Conservation (phyloP, 495 filamentous ascomycete genomes). For the Xylaria bambusicola region DNA sequence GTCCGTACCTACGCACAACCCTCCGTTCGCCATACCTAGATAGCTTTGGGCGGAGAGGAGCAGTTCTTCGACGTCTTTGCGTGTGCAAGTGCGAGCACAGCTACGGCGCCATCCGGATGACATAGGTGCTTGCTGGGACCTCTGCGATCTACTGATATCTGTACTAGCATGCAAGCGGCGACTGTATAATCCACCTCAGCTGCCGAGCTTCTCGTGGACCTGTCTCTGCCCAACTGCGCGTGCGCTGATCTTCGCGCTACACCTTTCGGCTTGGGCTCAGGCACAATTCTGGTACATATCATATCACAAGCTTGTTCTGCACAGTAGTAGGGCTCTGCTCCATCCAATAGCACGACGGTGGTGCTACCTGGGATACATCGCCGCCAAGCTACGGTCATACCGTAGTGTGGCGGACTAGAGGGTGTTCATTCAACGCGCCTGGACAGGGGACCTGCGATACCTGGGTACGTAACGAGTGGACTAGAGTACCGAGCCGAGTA, state of each 20-base stretch:
- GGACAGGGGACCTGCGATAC: background rate
- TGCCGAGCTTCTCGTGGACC: conserved; percentile 19
- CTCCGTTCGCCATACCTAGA: background rate
- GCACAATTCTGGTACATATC: conserved; percentile 14
- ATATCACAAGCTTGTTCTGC: conserved; percentile 13
- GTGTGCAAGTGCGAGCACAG: too few species aligned
- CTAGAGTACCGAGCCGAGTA: background rate
- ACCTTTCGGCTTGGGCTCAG: conserved; percentile 34
- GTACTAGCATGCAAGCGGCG: too few species aligned
- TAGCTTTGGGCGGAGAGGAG: background rate
- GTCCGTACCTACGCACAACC: background rate
- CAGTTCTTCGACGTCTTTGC: too few species aligned
- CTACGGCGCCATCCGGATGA: too few species aligned
- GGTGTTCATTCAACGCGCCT: too few species aligned
- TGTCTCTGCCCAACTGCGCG: conserved; percentile 38
- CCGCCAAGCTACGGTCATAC: background rate
- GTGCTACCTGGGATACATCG: background rate
- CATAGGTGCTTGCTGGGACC: too few species aligned
- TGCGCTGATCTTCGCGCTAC: conserved; percentile 31
- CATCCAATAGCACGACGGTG: conserved; percentile 13
- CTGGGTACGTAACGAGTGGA: conserved; percentile 3
- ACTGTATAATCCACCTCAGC: conserved; percentile 9
- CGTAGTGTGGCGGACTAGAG: background rate
- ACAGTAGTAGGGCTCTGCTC: conserved; percentile 1
- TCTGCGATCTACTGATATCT: too few species aligned